phyloP scores from a whole-genome alignment of 139 green algal genomes.

The Tetradesmus lagerheimii region DNA sequence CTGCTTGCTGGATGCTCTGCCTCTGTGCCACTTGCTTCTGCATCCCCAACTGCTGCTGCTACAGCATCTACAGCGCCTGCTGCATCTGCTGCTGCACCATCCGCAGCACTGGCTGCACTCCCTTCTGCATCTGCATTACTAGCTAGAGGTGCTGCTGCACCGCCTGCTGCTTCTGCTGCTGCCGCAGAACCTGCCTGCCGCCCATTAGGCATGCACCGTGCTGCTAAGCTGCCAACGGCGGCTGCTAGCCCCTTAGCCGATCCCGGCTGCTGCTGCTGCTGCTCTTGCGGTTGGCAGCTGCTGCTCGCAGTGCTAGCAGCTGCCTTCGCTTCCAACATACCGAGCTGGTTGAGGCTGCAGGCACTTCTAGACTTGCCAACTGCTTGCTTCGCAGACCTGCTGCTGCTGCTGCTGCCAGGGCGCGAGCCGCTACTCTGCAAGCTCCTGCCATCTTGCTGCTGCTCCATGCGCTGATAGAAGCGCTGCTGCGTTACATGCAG shows the following conservation, averaged over 20 bases:
- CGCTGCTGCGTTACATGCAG: slow-evolving; percentile 20
- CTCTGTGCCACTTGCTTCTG: background rate
- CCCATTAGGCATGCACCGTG: background rate
- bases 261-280: background rate
- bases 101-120: background rate
- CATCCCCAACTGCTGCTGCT: background rate
- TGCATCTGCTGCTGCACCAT: background rate
- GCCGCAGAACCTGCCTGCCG: background rate
- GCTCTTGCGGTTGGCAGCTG: background rate
- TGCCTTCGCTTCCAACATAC: background rate
- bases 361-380: slow-evolving; percentile 4
- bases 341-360: slow-evolving; percentile 27
- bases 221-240: background rate
- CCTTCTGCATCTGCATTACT: background rate
- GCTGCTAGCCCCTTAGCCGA: background rate
- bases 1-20: background rate
- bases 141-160: background rate
- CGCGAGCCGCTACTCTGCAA: background rate
- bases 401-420: slow-evolving; percentile 28
- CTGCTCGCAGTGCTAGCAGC: slow-evolving; percentile 3
- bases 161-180: background rate
- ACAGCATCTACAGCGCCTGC: background rate
- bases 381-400: background rate
- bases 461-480: slow-evolving; percentile 9
- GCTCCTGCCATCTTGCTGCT: background rate